Conservation (phyloP, 116 monocot species). For the Iris pallida region DNA sequence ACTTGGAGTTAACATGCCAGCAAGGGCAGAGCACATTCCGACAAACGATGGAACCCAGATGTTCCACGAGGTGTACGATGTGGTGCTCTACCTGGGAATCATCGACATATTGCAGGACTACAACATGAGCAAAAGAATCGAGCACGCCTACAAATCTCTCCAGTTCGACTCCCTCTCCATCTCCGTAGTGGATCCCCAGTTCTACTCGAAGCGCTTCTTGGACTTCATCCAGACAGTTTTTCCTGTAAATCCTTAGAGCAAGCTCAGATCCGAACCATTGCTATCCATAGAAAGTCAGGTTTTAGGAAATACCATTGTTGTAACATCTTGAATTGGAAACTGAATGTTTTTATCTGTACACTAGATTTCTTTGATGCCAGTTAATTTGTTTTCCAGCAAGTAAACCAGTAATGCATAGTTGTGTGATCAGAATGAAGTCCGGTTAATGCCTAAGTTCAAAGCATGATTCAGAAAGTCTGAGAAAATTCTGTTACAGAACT, state of each 20-base stretch:
- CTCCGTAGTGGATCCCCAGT: slow-evolving; percentile 74
- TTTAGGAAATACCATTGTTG: too few species aligned
- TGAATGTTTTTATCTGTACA: too few species aligned
- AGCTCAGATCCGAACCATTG: neutral
- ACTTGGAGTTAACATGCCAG: slow-evolving; percentile 96
- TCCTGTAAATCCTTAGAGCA: slow-evolving; percentile 48
- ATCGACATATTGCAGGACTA: slow-evolving; percentile 90
- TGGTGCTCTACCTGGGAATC: slow-evolving; percentile 87
- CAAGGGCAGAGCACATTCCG: slow-evolving; percentile 65
- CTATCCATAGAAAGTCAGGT: neutral
- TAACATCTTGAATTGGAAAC: too few species aligned
- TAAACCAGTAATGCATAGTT: too few species aligned
- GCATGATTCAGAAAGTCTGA: too few species aligned
- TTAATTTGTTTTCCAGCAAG: too few species aligned
- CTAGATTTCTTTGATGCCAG: too few species aligned
- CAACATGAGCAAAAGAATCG: slow-evolving; percentile 75
- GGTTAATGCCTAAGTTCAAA: too few species aligned
- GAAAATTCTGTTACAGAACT: too few species aligned
- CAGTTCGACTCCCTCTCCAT: slow-evolving; percentile 82
- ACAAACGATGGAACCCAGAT: slow-evolving; percentile 26
- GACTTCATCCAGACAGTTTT: slow-evolving; percentile 64
- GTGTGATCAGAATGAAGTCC: too few species aligned
- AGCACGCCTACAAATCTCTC: slow-evolving; percentile 85
- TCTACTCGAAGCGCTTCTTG: slow-evolving; percentile 77
- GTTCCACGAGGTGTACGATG: slow-evolving; percentile 74